A percentile compares a stretch with the other conserved stretches of the same genome.
These are phyloP conservation scores for Ricinus communis DNA, from an alignment of 345 rosid species.

Conservation along the genomic window DNA sequence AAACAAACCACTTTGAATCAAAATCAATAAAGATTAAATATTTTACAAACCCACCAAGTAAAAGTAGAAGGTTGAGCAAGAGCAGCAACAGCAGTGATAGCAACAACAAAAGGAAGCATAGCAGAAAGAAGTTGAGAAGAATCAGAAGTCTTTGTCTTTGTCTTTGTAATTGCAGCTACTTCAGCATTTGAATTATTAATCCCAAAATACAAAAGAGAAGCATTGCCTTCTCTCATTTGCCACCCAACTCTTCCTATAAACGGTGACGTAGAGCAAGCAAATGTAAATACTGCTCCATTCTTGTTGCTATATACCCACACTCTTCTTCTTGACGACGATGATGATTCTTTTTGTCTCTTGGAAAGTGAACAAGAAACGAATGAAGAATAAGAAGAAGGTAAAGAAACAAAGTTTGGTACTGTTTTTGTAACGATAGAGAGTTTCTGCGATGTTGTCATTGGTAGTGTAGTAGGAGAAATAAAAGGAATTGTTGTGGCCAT, in stretches of 20 bases:
- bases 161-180: conserved; percentile 16
- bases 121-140: conserved; percentile 73
- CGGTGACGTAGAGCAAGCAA: conserved; percentile 67
- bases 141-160: no score
- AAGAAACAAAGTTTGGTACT: conserved; percentile 2
- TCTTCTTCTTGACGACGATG: background rate
- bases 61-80: conserved; percentile 80
- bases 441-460: conserved; percentile 20
- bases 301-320: no score
- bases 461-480: conserved; percentile 13
- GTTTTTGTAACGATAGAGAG: conserved; percentile 7
- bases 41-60: conserved; percentile 53
- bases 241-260: conserved; percentile 73
- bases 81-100: conserved; percentile 78
- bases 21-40: background rate
- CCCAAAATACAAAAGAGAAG: conserved; percentile 62
- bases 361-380: conserved; percentile 12
- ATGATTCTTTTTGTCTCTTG: conserved; percentile 12
- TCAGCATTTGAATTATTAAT: conserved; percentile 36
- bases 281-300: conserved; percentile 33
- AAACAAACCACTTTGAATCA: background rate
- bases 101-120: conserved; percentile 90
- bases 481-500: conserved; percentile 41
- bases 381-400: conserved; percentile 14
- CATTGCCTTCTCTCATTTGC: conserved; percentile 74